Conservation (phyloP, 2,329 filamentous ascomycete species). For the Magnaporthiopsis rhizophila region DNA sequence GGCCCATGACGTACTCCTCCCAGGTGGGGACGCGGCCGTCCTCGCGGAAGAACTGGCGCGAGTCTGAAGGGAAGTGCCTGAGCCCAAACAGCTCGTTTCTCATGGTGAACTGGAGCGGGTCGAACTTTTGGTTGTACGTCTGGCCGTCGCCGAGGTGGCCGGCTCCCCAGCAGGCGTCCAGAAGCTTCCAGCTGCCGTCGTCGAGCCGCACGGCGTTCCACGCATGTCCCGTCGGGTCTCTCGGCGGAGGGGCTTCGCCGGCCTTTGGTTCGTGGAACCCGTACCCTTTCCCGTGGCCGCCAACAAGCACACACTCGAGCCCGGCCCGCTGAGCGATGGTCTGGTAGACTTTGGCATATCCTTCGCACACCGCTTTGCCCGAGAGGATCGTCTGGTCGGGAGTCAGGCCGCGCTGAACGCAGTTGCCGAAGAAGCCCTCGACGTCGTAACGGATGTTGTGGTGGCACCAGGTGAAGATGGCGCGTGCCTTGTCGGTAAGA, state of each 20-base stretch:
- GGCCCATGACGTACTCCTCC: conserved; percentile 73
- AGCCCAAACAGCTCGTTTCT: conserved; percentile 74
- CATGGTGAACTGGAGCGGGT: conserved; percentile 49
- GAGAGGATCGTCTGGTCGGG: conserved; percentile 65
- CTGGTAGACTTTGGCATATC: conserved; percentile 78
- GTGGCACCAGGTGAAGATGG: conserved; percentile 91
- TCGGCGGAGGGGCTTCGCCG: conserved; percentile 58
- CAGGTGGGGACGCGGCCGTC: conserved; percentile 63
- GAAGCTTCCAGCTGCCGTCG: conserved; percentile 78
- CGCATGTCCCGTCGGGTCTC: conserved; percentile 61
- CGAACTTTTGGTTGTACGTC: conserved; percentile 61
- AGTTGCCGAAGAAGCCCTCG: conserved; percentile 66
- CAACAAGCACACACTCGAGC: conserved; percentile 65
- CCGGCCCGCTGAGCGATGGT: conserved; percentile 73
- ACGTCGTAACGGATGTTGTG: conserved; percentile 87
- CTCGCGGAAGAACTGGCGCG: conserved; percentile 61
- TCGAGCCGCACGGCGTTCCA: conserved; percentile 94
- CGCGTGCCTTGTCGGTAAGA: conserved; percentile 81
- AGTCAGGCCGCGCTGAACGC: conserved; percentile 52
- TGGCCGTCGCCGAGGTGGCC: conserved; percentile 52
- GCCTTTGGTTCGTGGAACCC: conserved; percentile 57
- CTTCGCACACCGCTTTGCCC: conserved; percentile 83
- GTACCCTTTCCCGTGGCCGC: conserved; percentile 80
- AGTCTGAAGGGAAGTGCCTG: conserved; percentile 68
- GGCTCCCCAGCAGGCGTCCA: conserved; percentile 91